Conservation (phyloP, 371 early-diverging fungal genomes). For the Mucor mucedo region DNA sequence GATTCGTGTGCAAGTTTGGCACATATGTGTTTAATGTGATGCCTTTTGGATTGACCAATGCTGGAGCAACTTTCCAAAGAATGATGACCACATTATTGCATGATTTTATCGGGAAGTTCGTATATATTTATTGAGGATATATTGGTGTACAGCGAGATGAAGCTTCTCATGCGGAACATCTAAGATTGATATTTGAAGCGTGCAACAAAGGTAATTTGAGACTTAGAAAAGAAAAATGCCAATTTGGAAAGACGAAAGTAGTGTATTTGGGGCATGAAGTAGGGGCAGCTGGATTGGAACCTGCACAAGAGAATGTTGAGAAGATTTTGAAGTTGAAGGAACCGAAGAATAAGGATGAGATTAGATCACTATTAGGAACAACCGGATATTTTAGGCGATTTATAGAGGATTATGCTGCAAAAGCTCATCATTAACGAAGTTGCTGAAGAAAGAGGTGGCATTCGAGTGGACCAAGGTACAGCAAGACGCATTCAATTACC, state of each 20-base stretch:
- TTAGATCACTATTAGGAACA: constrained; percentile 37
- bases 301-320: constrained; percentile 12
- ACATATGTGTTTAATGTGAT: constrained; percentile 54
- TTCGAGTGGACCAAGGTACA: constrained; percentile 27
- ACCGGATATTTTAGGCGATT: constrained; percentile 41
- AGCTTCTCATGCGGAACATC: constrained; percentile 42
- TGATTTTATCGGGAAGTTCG: constrained; percentile 26
- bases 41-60: constrained; percentile 55
- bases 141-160: constrained; percentile 36
- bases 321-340: constrained; percentile 7
- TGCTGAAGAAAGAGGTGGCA: constrained; percentile 22
- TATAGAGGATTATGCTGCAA: constrained; percentile 28
- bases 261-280: constrained; percentile 46
- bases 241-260: constrained; percentile 28
- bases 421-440: constrained; percentile 12
- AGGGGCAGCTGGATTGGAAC: constrained; percentile 22
- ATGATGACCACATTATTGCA: constrained; percentile 36
- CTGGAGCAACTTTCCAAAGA: constrained; percentile 39
- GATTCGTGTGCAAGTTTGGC: constrained; percentile 54
- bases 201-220: constrained; percentile 34
- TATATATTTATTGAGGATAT: constrained; percentile 57
- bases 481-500: constrained; percentile 27
- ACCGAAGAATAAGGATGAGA: constrained; percentile 25
- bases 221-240: constrained; percentile 49
- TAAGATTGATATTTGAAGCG: constrained; percentile 35